Percentiles rank a stretch among this genome's conserved stretches.
Evolutionary conservation across 1,284 basidiomycete species (phyloP).

Genomic region (Exobasidium rhododendri): DNA sequence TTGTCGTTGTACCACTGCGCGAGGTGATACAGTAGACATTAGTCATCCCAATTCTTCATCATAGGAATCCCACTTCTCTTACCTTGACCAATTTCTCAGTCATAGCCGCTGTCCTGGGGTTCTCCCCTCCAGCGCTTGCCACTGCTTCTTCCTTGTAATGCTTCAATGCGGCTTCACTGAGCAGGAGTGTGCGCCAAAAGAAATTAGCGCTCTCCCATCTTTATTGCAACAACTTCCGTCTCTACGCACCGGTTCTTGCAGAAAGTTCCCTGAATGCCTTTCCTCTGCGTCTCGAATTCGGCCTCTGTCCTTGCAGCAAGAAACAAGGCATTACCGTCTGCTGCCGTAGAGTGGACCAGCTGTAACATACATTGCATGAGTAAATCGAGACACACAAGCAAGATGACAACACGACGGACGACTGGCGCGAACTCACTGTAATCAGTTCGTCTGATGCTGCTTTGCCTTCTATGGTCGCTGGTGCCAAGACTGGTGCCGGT

Average conservation of each 20-base stretch:
- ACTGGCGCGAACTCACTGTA: background rate
- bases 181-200: background rate
- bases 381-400: background rate
- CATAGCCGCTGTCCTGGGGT: constrained; percentile 39
- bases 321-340: constrained; percentile 59
- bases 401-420: background rate
- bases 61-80: constrained; percentile 46
- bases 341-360: constrained; percentile 62
- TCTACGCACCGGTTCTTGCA: constrained; percentile 57
- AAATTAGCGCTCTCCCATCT: background rate
- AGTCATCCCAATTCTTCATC: constrained; percentile 15
- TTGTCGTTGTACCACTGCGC: constrained; percentile 57
- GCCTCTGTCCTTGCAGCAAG: constrained; percentile 49
- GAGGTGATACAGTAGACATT: background rate
- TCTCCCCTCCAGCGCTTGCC: constrained; percentile 62
- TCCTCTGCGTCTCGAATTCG: constrained; percentile 54
- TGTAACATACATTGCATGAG: too few relatives aligned
- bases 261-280: constrained; percentile 53
- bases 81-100: constrained; percentile 46
- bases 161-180: constrained; percentile 61
- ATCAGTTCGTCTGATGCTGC: constrained; percentile 65
- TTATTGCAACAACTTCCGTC: background rate
- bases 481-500: constrained; percentile 72
- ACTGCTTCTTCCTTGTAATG: constrained; percentile 61
- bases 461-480: constrained; percentile 73